A percentile compares a stretch with the other conserved stretches of the same genome.
These are phyloP conservation scores for Neurospora sp. DNA, from an alignment of 495 filamentous ascomycete species.

Conservation along the genomic window DNA sequence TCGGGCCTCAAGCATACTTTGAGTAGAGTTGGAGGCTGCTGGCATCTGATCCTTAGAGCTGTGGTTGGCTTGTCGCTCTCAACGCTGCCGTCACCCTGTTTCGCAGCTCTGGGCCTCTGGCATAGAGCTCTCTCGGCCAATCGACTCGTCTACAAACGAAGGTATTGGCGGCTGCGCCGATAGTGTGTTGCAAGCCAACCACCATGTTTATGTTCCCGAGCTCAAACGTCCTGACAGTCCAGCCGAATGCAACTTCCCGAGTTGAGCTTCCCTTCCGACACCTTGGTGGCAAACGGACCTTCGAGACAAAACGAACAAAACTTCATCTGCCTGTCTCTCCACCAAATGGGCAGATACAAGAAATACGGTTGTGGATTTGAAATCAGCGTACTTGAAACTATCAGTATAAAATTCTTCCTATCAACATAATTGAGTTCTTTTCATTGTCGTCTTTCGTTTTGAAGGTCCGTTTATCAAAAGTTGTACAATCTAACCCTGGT, in stretches of 20 bases:
- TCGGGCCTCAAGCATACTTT: not conserved
- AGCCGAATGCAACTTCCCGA: not conserved
- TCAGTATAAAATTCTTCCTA: too few species aligned
- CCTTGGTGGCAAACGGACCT: not conserved
- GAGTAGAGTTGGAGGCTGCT: not conserved
- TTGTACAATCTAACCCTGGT: too few species aligned
- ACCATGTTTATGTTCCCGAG: not conserved
- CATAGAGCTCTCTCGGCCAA: not conserved
- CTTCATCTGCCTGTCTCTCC: not conserved
- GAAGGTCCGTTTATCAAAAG: too few species aligned
- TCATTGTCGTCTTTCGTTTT: too few species aligned
- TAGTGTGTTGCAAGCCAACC: not conserved
- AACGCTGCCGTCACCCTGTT: not conserved
- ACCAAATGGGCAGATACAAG: not conserved
- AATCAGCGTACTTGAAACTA: too few species aligned
- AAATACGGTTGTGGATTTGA: not conserved
- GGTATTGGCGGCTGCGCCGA: not conserved
- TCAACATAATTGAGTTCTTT: too few species aligned
- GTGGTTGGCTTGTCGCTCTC: not conserved
- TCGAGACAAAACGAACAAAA: not conserved
- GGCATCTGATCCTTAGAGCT: not conserved
- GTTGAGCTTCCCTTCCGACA: not conserved
- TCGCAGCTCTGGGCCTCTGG: not conserved
- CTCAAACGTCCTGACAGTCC: not conserved
- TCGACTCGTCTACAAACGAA: not conserved